Evolutionary conservation across 495 filamentous ascomycete species (phyloP), one percentile per base, ranked within the genome.

Genomic region (Annulohypoxylon bovei): DNA sequence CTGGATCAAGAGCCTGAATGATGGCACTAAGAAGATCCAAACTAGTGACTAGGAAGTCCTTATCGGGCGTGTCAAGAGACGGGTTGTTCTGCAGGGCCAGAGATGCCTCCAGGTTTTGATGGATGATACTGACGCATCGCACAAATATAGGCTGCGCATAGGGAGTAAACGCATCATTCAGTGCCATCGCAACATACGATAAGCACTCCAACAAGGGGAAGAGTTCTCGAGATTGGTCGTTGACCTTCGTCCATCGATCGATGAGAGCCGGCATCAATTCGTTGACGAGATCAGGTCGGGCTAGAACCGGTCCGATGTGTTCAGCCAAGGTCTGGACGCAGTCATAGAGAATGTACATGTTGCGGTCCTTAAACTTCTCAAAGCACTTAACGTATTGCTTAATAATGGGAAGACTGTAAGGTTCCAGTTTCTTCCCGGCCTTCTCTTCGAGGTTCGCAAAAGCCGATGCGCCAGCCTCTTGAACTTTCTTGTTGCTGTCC

Each of bases 291-390:
- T 93, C 87, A 3, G 92, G 91, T 70, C 88, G 85, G 8, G 92
- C 88, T 46, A 99, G 82, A 44, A 91, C 88, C 16, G 88, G 88
- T 53, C 93, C 92, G 50, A 98, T 91, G 77, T 94, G 90, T 76
- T 99, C 96, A 12, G 95, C 95, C 39, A 99, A 83, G 0, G 96
- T 98, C 80, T 99, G 95, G 50, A 99, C 92, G 80, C 95, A 99
- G 81, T 98, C 96, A 80, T 99, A 99, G 35, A 99, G 88, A 62
- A 98, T 93, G 82, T 95, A 98, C 89, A 97, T 97, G 83, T 99
- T 99, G 54, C 93, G 89, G 77, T 98, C 95, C 84, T 99, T 98
- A 87, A 98, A 99, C 78, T 90, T 92, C 25, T 80, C 85, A 81
- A 99, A 98, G 78, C 96, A 98, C 64, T 86, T 81, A 40, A 97